Evolutionary conservation across 768 basidiomycete species (phyloP).

Genomic region (Aureoboletus auriporus): DNA sequence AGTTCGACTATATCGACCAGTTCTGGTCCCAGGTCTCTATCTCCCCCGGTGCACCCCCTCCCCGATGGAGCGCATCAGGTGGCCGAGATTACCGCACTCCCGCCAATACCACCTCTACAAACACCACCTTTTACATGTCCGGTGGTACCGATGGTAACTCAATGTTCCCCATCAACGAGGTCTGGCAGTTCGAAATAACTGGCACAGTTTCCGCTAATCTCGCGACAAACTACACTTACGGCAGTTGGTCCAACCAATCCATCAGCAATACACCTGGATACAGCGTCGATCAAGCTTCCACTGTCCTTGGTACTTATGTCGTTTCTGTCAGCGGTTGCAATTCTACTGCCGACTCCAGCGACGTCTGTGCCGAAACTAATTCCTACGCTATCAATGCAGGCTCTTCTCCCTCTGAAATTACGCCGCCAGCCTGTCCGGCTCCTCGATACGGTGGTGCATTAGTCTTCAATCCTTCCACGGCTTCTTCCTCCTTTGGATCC

Average conservation of each 20-base stretch:
- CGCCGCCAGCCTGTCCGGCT: slow-evolving; percentile 55
- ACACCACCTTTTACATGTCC: slow-evolving; percentile 69
- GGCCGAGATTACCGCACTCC: slow-evolving; percentile 60
- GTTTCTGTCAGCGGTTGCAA: slow-evolving; percentile 63
- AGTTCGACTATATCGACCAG: slow-evolving; percentile 70
- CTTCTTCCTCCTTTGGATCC: slow-evolving; percentile 49
- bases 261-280: slow-evolving; percentile 31
- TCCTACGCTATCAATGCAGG: slow-evolving; percentile 47
- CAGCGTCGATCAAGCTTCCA: slow-evolving; percentile 50
- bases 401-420: slow-evolving; percentile 28
- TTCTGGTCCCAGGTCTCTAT: slow-evolving; percentile 69
- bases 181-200: slow-evolving; percentile 67
- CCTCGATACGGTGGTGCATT: slow-evolving; percentile 59
- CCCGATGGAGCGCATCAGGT: slow-evolving; percentile 70
- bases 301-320: slow-evolving; percentile 50
- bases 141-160: slow-evolving; percentile 59
- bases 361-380: slow-evolving; percentile 55
- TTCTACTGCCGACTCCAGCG: slow-evolving; percentile 33
- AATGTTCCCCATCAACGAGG: slow-evolving; percentile 51
- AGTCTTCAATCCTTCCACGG: slow-evolving; percentile 46
- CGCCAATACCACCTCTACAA: slow-evolving; percentile 34
- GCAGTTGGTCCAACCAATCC: slow-evolving; percentile 55
- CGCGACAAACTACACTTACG: slow-evolving; percentile 39
- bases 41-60: slow-evolving; percentile 49
- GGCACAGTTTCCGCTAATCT: slow-evolving; percentile 72